Evolutionary conservation across 83 land plant species (phyloP).

Genomic region (Isoetes engelmannii): DNA sequence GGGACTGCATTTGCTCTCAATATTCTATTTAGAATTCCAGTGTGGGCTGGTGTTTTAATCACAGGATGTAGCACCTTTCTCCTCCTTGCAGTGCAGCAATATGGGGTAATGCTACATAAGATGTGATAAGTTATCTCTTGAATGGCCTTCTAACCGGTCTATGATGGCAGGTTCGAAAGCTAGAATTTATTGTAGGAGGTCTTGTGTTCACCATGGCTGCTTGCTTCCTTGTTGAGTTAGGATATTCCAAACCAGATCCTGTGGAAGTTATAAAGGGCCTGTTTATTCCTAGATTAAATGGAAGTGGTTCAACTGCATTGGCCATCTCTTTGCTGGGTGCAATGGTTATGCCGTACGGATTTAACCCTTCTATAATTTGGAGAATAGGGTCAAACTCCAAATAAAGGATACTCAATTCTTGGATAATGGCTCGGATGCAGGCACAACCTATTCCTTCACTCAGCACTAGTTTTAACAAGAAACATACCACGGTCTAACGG

Average conservation of each 20-base stretch:
- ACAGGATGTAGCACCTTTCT: neutral
- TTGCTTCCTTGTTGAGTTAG: constrained; percentile 8
- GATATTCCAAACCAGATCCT: neutral
- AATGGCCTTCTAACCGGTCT: neutral
- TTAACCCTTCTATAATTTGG: constrained; percentile 3
- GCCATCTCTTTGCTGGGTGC: neutral
- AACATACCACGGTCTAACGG: constrained; percentile 54
- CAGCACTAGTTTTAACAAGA: constrained; percentile 76
- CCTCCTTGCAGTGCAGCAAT: constrained; percentile 5
- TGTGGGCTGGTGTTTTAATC: constrained; percentile 9
- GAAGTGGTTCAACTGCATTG: neutral
- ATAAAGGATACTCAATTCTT: neutral
- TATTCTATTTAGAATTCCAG: constrained; percentile 10
- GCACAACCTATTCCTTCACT: constrained; percentile 80
- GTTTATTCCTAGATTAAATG: neutral
- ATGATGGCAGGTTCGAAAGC: neutral
- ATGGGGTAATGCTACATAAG: neutral
- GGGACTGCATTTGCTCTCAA: constrained; percentile 4
- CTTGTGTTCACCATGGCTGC: neutral
- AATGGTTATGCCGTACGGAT: constrained; percentile 3
- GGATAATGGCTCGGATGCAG: constrained; percentile 33
- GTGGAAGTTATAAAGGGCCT: neutral
- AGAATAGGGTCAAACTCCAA: neutral
- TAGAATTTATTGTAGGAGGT: neutral
- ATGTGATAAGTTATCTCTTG: neutral